Conservation (phyloP, 345 rosid genomes). For the Gossypium bickii region DNA sequence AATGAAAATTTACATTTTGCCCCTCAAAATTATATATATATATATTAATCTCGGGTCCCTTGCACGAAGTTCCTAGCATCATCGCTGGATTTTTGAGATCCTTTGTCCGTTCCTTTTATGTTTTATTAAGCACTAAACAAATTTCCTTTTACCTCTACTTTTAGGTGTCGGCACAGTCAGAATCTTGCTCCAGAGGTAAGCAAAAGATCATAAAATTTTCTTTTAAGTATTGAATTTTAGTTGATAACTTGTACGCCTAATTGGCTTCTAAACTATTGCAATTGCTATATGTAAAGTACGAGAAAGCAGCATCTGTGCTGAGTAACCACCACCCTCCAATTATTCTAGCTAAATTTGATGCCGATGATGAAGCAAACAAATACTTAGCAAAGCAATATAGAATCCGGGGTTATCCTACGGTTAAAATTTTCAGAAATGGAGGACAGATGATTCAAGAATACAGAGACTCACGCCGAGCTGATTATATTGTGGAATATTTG, state of each 20-base stretch:
- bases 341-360: slow-evolving; percentile 85
- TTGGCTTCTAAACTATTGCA: background rate
- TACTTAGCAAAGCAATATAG: slow-evolving; percentile 53
- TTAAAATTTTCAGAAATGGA: slow-evolving; percentile 79
- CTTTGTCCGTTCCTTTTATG: background rate
- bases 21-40: too few species aligned
- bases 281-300: slow-evolving; percentile 45
- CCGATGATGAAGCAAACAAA: slow-evolving; percentile 63
- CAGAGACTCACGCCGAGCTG: slow-evolving; percentile 93
- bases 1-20: too few species aligned
- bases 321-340: slow-evolving; percentile 57
- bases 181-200: slow-evolving; percentile 90
- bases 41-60: too few species aligned
- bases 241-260: background rate
- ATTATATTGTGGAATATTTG: slow-evolving; percentile 69
- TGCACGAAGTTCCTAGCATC: too few species aligned
- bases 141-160: background rate
- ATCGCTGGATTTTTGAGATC: background rate
- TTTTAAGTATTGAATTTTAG: background rate
- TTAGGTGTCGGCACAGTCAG: slow-evolving; percentile 95
- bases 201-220: background rate
- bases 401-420: slow-evolving; percentile 75
- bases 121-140: background rate
- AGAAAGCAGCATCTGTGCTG: slow-evolving; percentile 86
- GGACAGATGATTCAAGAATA: slow-evolving; percentile 75